These are phyloP conservation scores for Fusarium sp. DNA, from an alignment of 2,329 filamentous ascomycete genomes.

Conservation along the genomic window DNA sequence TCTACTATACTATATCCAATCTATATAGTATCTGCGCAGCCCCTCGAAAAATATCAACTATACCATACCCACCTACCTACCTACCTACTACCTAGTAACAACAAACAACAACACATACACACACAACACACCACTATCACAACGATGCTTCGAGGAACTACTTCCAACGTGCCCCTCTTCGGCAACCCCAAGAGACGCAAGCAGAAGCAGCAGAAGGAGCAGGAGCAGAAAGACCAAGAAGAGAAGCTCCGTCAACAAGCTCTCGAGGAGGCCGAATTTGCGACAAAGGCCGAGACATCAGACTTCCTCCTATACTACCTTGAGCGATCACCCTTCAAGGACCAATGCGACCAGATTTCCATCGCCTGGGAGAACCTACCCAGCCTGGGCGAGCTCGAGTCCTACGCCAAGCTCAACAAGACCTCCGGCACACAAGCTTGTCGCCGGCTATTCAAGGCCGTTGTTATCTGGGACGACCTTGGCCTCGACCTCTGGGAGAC, in stretches of 20 bases:
- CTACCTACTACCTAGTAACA: neutral
- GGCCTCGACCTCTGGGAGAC: constrained; percentile 54
- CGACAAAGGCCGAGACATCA: constrained; percentile 50
- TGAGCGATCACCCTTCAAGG: constrained; percentile 47
- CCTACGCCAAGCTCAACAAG: constrained; percentile 52
- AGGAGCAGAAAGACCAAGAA: constrained; percentile 41
- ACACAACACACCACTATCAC: constrained; percentile 13
- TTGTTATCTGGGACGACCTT: constrained; percentile 56
- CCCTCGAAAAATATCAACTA: neutral
- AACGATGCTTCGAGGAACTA: constrained; percentile 43
- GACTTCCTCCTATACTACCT: constrained; percentile 53
- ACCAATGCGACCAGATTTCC: constrained; percentile 52
- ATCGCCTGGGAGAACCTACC: constrained; percentile 54
- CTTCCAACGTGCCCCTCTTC: constrained; percentile 44
- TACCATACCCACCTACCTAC: neutral
- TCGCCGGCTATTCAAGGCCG: constrained; percentile 55
- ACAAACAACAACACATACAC: neutral
- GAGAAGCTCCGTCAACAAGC: constrained; percentile 44
- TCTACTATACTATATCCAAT: constrained; percentile 1
- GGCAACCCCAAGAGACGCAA: constrained; percentile 47
- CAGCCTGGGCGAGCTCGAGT: constrained; percentile 52
- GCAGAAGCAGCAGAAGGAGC: constrained; percentile 44
- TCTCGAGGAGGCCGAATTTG: constrained; percentile 50
- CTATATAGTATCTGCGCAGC: neutral
- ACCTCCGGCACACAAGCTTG: constrained; percentile 55